Evolutionary conservation across 2,329 filamentous ascomycete species (phyloP).

Genomic region (Xylaria sp.): DNA sequence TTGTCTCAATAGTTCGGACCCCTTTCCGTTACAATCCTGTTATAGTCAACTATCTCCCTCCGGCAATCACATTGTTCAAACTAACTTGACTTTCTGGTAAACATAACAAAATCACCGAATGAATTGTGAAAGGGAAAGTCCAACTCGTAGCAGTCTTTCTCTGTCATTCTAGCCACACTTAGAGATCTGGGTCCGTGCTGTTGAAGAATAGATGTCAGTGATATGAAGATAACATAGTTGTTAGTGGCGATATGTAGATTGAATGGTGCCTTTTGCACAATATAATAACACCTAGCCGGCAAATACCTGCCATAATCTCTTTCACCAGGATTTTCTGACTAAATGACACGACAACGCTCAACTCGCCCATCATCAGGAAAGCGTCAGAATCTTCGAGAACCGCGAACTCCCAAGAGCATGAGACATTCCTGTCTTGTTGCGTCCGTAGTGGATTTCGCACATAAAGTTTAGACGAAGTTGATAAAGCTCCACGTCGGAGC

Average conservation of each 20-base stretch:
- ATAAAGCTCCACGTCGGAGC: neutral
- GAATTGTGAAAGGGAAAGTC: slow-evolving; percentile 12
- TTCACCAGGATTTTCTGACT: neutral
- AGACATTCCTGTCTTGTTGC: neutral
- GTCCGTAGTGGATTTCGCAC: neutral
- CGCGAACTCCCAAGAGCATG: neutral
- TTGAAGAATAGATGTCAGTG: neutral
- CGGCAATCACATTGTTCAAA: neutral
- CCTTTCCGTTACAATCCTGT: no score
- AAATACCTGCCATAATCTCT: slow-evolving; percentile 3
- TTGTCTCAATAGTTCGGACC: no score
- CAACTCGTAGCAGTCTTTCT: slow-evolving; percentile 6
- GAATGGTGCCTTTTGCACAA: neutral
- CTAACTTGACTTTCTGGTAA: slow-evolving; percentile 7
- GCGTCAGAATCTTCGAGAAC: neutral
- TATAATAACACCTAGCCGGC: slow-evolving; percentile 17
- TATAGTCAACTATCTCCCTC: neutral
- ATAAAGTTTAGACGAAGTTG: neutral
- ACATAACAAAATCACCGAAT: slow-evolving; percentile 14
- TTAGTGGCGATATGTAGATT: neutral
- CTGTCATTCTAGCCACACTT: slow-evolving; percentile 9
- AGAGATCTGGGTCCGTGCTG: slow-evolving; percentile 1
- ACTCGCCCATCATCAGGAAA: neutral
- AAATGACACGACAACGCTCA: neutral
- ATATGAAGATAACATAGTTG: neutral